Conservation (phyloP, 2,329 filamentous ascomycete species). For the Claviceps humidiphila region DNA sequence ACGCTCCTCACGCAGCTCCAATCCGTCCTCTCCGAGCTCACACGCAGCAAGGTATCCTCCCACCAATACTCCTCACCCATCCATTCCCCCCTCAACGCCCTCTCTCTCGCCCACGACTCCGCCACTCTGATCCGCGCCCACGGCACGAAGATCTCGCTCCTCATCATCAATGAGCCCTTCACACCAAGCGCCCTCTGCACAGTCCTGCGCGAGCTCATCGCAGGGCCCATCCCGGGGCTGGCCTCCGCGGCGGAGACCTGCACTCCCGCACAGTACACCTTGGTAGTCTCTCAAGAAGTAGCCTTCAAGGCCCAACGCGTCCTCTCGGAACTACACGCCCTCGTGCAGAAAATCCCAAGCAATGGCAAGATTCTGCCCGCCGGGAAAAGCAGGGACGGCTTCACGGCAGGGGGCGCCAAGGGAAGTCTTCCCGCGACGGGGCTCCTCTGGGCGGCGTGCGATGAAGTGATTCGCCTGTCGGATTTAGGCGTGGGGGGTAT, state of each 20-base stretch:
- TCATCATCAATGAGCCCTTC: constrained; percentile 78
- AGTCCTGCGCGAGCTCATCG: constrained; percentile 59
- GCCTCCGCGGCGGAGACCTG: constrained; percentile 58
- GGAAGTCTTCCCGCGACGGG: constrained; percentile 55
- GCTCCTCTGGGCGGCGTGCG: constrained; percentile 72
- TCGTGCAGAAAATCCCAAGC: constrained; percentile 47
- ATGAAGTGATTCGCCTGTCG: constrained; percentile 52
- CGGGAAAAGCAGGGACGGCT: constrained; percentile 11
- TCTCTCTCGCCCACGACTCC: constrained; percentile 59
- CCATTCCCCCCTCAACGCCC: constrained; percentile 32
- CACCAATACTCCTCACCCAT: constrained; percentile 2
- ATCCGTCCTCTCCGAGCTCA: constrained; percentile 24
- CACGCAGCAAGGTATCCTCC: constrained; percentile 16
- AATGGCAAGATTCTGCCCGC: constrained; percentile 39
- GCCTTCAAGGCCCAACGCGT: constrained; percentile 44
- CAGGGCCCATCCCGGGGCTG: constrained; percentile 60
- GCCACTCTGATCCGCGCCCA: constrained; percentile 67
- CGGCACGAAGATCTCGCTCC: constrained; percentile 72
- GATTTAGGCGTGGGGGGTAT: constrained; percentile 56
- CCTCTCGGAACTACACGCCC: constrained; percentile 46
- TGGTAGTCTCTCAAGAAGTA: constrained; percentile 49
- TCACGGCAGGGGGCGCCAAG: constrained; percentile 28
- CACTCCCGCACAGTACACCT: constrained; percentile 46
- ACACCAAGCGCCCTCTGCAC: constrained; percentile 61
- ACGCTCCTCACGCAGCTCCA: constrained; percentile 30